A percentile compares a stretch with the other conserved stretches of the same genome.
Conservation (phyloP, 345 rosid genomes). For the Brassica nigra region DNA sequence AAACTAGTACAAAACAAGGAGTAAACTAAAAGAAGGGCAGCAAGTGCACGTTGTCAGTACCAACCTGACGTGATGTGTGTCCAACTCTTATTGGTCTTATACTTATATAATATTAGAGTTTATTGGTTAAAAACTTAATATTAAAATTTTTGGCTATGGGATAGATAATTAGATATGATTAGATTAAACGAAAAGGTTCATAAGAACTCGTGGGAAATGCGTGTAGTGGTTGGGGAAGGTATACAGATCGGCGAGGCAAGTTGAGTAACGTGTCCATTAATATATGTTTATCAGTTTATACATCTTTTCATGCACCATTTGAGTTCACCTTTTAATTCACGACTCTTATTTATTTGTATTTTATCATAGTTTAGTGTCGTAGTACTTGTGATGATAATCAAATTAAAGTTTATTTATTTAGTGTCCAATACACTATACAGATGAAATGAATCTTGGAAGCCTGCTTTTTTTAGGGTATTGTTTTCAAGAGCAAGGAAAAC, state of each 20-base stretch:
- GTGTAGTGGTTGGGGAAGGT: conserved; percentile 35
- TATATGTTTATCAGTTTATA: conserved; percentile 10
- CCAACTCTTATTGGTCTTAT: not conserved
- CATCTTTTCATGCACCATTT: conserved; percentile 17
- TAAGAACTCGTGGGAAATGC: conserved; percentile 43
- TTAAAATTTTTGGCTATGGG: conserved; percentile 9
- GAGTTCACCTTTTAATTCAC: conserved; percentile 3
- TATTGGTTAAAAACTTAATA: not conserved
- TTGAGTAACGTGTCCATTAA: conserved; percentile 28
- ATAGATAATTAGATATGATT: conserved; percentile 18
- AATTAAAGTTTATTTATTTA: not conserved
- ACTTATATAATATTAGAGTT: not conserved
- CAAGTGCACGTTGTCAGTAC: conserved; percentile 3
- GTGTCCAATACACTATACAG: not conserved
- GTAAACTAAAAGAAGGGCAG: not conserved
- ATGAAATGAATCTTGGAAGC: not conserved
- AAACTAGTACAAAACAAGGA: not conserved
- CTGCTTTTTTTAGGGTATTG: not conserved
- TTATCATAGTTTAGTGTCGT: not conserved
- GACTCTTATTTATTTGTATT: not conserved
- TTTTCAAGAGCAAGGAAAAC: not conserved
- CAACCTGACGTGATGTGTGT: not conserved
- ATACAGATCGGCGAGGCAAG: conserved; percentile 26
- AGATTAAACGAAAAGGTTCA: conserved; percentile 13
- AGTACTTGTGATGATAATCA: not conserved